Evolutionary conservation across 257 asterid species (phyloP).

Genomic region (Scutellaria baicalensis): DNA sequence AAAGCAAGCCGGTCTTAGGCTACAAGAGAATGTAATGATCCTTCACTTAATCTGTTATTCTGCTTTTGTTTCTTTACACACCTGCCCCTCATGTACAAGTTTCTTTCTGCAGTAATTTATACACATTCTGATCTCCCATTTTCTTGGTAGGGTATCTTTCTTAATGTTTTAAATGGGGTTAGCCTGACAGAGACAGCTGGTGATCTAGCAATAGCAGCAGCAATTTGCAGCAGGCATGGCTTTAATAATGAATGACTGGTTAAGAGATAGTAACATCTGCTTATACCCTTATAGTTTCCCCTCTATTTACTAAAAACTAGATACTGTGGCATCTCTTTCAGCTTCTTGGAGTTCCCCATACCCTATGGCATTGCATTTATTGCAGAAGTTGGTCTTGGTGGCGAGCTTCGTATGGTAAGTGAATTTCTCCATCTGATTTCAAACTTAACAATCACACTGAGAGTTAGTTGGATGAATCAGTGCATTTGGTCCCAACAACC

Average conservation of each 20-base stretch:
- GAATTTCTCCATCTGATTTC: not conserved
- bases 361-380: constrained; percentile 81
- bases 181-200: constrained; percentile 81
- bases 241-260: too few species aligned
- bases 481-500: not conserved
- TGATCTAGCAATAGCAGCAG: constrained; percentile 93
- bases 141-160: constrained; percentile 55
- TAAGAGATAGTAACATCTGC: too few species aligned
- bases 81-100: constrained; percentile 2
- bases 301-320: not conserved
- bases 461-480: not conserved
- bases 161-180: constrained; percentile 73
- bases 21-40: constrained; percentile 74
- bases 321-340: constrained; percentile 23
- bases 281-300: too few species aligned
- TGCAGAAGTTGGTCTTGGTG: constrained; percentile 90
- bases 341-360: constrained; percentile 89
- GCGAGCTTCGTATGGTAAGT: constrained; percentile 81
- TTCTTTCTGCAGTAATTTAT: not conserved
- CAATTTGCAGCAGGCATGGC: not conserved
- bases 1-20: constrained; percentile 95
- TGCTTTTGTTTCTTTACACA: constrained; percentile 10
- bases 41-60: not conserved
- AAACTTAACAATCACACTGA: not conserved
- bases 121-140: not conserved